Evolutionary conservation across 495 filamentous ascomycete genomes (phyloP).

Genomic region (Hypoxylon fragiforme): DNA sequence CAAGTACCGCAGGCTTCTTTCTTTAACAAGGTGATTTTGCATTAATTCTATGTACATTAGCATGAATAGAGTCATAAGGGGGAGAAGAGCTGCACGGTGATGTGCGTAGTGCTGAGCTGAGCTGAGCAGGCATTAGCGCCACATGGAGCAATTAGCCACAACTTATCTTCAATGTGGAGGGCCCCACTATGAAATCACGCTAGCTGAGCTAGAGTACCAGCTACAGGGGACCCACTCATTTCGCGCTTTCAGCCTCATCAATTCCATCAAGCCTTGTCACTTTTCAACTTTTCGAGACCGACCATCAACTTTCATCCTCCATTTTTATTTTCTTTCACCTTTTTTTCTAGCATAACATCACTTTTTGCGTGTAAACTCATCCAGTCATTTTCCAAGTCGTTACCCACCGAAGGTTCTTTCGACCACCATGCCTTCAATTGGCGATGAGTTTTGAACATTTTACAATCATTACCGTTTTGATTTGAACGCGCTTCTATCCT

Average conservation of each 20-base stretch:
- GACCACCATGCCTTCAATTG: slow-evolving; percentile 12
- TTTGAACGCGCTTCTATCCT: background rate
- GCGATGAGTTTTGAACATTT: slow-evolving; percentile 18
- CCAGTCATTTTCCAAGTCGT: background rate
- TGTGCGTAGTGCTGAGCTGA: too few species aligned
- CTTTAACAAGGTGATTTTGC: too few species aligned
- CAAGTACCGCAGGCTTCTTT: too few species aligned
- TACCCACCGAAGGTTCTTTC: slow-evolving; percentile 3
- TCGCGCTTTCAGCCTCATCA: slow-evolving; percentile 23
- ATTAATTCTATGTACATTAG: too few species aligned
- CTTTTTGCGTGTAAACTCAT: background rate
- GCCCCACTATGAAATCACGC: too few species aligned
- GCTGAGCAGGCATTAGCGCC: too few species aligned
- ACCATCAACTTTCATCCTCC: slow-evolving; percentile 1
- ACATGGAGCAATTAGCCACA: too few species aligned
- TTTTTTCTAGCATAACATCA: background rate
- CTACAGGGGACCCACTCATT: background rate
- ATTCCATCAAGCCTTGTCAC: slow-evolving; percentile 7
- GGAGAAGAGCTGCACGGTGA: too few species aligned
- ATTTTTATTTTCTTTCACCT: background rate
- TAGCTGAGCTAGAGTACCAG: too few species aligned
- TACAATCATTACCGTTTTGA: background rate
- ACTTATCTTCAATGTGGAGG: too few species aligned
- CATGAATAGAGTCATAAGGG: background rate
- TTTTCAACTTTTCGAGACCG: slow-evolving; percentile 7